Base-by-base conservation (phyloP, 2,329 filamentous ascomycete species). In the Cladophialophora carrionii region DNA sequence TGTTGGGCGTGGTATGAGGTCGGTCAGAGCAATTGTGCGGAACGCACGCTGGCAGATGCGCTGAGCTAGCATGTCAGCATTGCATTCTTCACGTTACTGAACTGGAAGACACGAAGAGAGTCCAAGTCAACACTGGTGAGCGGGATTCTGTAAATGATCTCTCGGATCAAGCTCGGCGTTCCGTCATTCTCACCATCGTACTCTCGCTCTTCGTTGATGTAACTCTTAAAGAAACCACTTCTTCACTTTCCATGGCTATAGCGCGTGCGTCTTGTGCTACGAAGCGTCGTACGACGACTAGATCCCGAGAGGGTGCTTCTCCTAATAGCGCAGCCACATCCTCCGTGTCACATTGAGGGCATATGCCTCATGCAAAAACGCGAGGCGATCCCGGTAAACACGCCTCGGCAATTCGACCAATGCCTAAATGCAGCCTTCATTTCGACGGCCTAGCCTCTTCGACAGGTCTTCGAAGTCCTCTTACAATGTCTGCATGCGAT, bases 1-100 rank as follows among this genome's bases (percentile, higher is more conserved):
- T 22, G 51, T 5, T 12, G 32, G 17, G 10, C 12, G 29, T 14
- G 52, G n/a, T 10, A 20, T 14, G 2, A 53, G 6, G n/a, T 22
- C 29, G 8, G 26, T 49, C 41, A 48, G 34, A 6, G 46, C 24
- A n/a, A 62, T 37, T 14, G 31, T 59, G 37, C 62, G 53, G 57
- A 41, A 54, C 46, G 65, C 65, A 57, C 49, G 58, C 49, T 51
- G 34, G 31, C 64, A n/a, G 56, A 58, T 62, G 51, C 65, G 65
- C 46, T 52, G 62, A 10, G 52, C 4, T 26, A 56, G 60, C 65
- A 67, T 67, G 58, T 65, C 56, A 61, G 55, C 52, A 56, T 51
- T 17, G 37, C 64, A 63, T 64, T 14, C 24, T 29, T 22, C 48
- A 51, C 24, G 48, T 51, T 17, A 51, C 14, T 8, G 37, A 43